Base-by-base conservation (phyloP, 345 rosid species). In the Schrenkiella parvula region DNA sequence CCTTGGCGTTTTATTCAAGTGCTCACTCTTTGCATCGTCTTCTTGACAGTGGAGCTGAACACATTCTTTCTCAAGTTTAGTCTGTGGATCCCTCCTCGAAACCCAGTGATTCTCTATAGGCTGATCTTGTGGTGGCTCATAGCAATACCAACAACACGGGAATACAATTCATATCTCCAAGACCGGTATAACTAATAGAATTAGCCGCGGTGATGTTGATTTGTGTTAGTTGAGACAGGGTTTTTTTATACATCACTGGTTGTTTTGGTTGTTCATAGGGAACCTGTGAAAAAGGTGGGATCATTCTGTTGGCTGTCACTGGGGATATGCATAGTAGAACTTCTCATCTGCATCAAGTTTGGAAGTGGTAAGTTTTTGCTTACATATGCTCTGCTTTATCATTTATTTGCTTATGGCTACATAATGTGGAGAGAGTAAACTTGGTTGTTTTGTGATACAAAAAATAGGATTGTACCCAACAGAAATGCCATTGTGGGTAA, bases 1-100 rank as follows among this genome's bases (percentile, higher is more conserved):
- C 99, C 99, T 52, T 87, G 95, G 98, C 93, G 99, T 15, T 95
- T 95, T 64, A 83, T 91, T 63, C 99, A 95, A 91, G 96, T 91
- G 55, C 89, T 95, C 39, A 86, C 79, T 56, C 99, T 95, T 21
- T 89, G 98, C 79, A 78, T 95, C 6, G 76, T 89, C 54, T 91
- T 95, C 79, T 74, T 91, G 79, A 95, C 92, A 1, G 96, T 95
- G 41, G 98, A 95, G 81, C 89, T 95, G 6, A 91, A 95, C 81
- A 95, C 99, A 66, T 95, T 95, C 85, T 95, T 95, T 79, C 93
- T 95, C 12, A 95, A 95, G 89, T 95, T 88, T 74, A 85, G 97
- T 74, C 92, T 95, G 26, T 95, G 99, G 99, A 75, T 95, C 53
- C 99, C 99, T 59, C 97, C 97, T 34, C 80, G 92, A 62, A 95